These are phyloP conservation scores for Leonotis leonurus DNA, from an alignment of 257 asterid genomes.

Conservation along the genomic window DNA sequence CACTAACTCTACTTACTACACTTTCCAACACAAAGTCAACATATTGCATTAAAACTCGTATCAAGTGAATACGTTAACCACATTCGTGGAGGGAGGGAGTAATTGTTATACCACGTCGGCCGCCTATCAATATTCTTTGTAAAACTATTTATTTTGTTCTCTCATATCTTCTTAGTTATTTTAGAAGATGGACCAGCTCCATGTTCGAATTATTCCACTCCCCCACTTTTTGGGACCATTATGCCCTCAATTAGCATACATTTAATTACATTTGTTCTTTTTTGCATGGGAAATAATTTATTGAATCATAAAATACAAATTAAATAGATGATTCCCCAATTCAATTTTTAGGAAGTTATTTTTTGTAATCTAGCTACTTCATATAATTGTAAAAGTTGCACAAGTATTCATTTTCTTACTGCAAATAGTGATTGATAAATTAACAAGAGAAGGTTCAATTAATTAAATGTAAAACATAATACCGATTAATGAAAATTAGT, in stretches of 20 bases:
- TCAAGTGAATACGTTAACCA: too few relatives aligned
- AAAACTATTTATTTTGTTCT: too few relatives aligned
- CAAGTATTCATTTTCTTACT: background rate
- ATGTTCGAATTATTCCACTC: background rate
- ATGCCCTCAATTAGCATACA: constrained; percentile 7
- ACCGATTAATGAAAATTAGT: background rate
- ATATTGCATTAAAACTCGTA: too few relatives aligned
- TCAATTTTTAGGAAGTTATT: background rate
- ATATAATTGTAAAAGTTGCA: background rate
- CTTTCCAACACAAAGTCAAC: too few relatives aligned
- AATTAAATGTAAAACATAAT: background rate
- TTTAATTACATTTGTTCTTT: background rate
- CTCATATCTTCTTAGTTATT: too few relatives aligned
- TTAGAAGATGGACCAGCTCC: background rate
- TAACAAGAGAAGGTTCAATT: background rate
- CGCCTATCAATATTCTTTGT: too few relatives aligned
- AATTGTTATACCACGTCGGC: too few relatives aligned
- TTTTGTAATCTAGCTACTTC: too few relatives aligned
- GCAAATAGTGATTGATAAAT: too few relatives aligned
- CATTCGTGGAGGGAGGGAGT: too few relatives aligned
- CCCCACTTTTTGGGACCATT: constrained; percentile 14
- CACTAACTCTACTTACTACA: too few relatives aligned
- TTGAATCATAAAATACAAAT: background rate
- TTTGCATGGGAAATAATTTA: constrained; percentile 8
- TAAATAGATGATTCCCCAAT: too few relatives aligned